Base-by-base conservation (phyloP, 2,329 filamentous ascomycete genomes). In the Xylaria sp. region DNA sequence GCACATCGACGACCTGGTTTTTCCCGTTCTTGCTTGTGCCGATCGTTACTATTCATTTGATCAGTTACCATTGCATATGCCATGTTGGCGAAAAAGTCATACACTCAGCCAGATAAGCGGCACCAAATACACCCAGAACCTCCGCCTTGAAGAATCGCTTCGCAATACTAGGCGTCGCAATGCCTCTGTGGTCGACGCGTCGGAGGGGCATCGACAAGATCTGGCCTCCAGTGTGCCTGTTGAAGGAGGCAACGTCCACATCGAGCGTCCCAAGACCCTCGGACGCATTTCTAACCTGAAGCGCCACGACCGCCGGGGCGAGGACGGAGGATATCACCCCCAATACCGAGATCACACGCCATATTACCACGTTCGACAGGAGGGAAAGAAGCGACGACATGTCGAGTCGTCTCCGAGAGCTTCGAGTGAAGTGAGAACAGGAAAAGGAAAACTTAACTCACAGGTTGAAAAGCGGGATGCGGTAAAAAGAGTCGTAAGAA, bases 1-100 rank as follows among this genome's bases (percentile, higher is more conserved):
- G 79, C 42, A 86, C 82, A 12, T 82, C 81, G 42, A 86, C 77
- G 12, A 73, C 77, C 70, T 86, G 84, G 0, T 78, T 75, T 5
- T 61, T 70, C 1, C 62, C 42, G 12, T 81, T 79, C 0, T 75
- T 80, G 47, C 82, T 80, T 0, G 78, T 80, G 32, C 84, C 84
- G 29, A 85, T 79, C 29, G 78, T 76, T 48, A 85, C 83, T 85
- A 16, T 63, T 48, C 29, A 25, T 21, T 25, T 27, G 0, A 55
- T 75, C 53, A 74, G 73, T 53, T 58, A n/a, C 13, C 3, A 9
- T 32, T 21, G 12, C 12, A 29, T 44, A 23, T 9, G 1, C 16
- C n/a, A 18, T 6, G 6, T 23, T 9, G 1, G 13, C 16, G 2
- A 13, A 18, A 23, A 29, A 47, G 59, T 44, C 74, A 47, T 72